A percentile compares a stretch with the other conserved stretches of the same genome.
Evolutionary conservation across 257 asterid species (phyloP).

Genomic region (Lavandula angustifolia): DNA sequence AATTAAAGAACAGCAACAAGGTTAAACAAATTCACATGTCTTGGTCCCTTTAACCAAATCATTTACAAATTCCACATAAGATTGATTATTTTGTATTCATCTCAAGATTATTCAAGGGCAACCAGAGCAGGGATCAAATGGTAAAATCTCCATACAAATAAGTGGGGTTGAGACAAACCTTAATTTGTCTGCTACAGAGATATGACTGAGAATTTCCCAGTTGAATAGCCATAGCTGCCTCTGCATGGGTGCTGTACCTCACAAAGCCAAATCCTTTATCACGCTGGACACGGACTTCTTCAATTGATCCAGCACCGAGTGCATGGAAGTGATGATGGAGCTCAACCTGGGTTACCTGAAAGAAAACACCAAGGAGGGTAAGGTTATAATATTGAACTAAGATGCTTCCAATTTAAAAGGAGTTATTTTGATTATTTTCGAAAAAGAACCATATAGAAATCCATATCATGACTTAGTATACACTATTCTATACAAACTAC

Average conservation of each 20-base stretch:
- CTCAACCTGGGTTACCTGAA: slow-evolving; percentile 81
- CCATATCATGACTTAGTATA: neutral
- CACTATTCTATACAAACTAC: neutral
- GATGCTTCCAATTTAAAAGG: neutral
- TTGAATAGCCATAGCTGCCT: slow-evolving; percentile 90
- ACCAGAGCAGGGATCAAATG: neutral
- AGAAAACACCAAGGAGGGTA: slow-evolving; percentile 8
- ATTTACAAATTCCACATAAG: neutral
- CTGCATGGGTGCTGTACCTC: slow-evolving; percentile 85
- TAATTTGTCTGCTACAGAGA: slow-evolving; percentile 69
- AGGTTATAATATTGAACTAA: neutral
- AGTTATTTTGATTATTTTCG: neutral
- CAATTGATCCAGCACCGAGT: slow-evolving; percentile 85
- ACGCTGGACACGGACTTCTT: slow-evolving; percentile 90
- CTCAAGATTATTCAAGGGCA: neutral
- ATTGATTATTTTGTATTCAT: neutral
- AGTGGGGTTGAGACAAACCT: slow-evolving; percentile 49
- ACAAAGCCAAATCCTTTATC: slow-evolving; percentile 96
- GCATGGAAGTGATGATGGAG: slow-evolving; percentile 89
- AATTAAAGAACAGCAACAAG: neutral
- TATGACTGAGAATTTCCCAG: slow-evolving; percentile 72
- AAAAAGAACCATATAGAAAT: neutral
- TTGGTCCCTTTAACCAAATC: neutral
- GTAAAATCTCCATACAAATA: neutral
- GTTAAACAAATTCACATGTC: neutral